Base-by-base conservation (phyloP, 1,284 basidiomycete genomes). In the Pterulicium gracile region DNA sequence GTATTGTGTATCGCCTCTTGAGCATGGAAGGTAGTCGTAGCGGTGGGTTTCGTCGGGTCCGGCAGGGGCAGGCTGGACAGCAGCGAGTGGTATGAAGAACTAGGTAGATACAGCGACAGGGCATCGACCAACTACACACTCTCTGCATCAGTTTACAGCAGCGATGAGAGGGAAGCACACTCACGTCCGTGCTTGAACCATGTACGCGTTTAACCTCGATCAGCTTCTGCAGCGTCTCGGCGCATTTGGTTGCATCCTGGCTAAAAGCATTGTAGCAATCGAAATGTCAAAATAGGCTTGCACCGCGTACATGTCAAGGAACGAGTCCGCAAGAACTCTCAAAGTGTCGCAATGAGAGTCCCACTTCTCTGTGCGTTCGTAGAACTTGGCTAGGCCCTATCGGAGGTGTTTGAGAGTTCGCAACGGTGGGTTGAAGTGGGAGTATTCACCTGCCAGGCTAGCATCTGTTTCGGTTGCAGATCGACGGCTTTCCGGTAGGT, bases 181-280 rank as follows among this genome's bases (percentile, higher is more conserved):
- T n/a, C n/a, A n/a, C n/a, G n/a, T n/a, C n/a, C n/a, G n/a, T n/a
- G n/a, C n/a, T n/a, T n/a, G n/a, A n/a, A n/a, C n/a, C n/a, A n/a
- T n/a, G n/a, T n/a, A n/a, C n/a, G n/a, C n/a, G n/a, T 20, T 78
- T 73, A 2, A 81, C 57, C 2, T 79, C 72, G n/a, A 96, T 64
- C 32, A 89, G 66, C 53, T 82, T 87, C 58, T 93, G 87, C 36
- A 95, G 60, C 0, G 72, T 67, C 56, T 90, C 86, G 0, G 87
- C 89, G 53, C 83, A 88, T 62, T 88, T 94, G 4, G 69, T 68
- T 0, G 75, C 76, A 58, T 98, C 91, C 24, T 78, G 67, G 3
- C 90, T 14, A 51, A 43, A 42, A 47, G 22, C 14, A 52, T 48
- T 45, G 7, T 32, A 45, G 43, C 20, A 15, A 41, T 35, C 20